These are phyloP conservation scores for Podaxis carcinomalis DNA, from an alignment of 768 basidiomycete species.

Conservation along the genomic window DNA sequence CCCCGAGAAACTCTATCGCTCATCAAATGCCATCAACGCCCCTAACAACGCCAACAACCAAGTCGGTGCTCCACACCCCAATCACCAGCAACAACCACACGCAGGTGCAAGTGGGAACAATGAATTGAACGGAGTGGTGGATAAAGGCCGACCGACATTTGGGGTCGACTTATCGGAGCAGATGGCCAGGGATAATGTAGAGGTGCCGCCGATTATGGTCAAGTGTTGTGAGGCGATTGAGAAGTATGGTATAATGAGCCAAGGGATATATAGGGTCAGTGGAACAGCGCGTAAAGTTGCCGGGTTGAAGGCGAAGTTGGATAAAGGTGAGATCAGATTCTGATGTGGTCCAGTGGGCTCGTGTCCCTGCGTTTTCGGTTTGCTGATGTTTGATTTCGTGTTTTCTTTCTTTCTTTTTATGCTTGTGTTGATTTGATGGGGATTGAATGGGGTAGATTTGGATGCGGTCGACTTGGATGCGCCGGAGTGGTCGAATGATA, in stretches of 20 bases:
- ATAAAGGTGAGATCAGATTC: slow-evolving; percentile 56
- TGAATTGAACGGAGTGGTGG: slow-evolving; percentile 35
- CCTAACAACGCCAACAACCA: slow-evolving; percentile 11
- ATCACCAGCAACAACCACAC: neutral
- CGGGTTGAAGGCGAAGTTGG: slow-evolving; percentile 76
- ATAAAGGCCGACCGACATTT: slow-evolving; percentile 80
- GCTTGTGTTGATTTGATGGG: neutral
- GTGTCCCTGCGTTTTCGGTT: too few species aligned
- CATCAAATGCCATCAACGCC: slow-evolving; percentile 13
- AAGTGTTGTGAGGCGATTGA: slow-evolving; percentile 94
- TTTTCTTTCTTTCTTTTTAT: neutral
- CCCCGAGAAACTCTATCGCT: slow-evolving; percentile 18
- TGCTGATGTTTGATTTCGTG: too few species aligned
- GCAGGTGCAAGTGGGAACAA: slow-evolving; percentile 13
- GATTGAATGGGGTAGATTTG: slow-evolving; percentile 47
- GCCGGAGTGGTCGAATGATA: slow-evolving; percentile 89
- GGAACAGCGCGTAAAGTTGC: slow-evolving; percentile 87
- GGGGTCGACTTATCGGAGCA: slow-evolving; percentile 91
- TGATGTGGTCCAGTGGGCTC: too few species aligned
- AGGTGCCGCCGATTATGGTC: slow-evolving; percentile 82
- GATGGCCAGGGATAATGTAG: slow-evolving; percentile 85
- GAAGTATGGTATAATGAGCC: slow-evolving; percentile 74
- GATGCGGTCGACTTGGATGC: slow-evolving; percentile 84
- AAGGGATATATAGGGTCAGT: slow-evolving; percentile 92
- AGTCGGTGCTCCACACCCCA: neutral